These are phyloP conservation scores for Melocanna baccifera DNA, from an alignment of 176 grass and related monocot species.

Conservation along the genomic window DNA sequence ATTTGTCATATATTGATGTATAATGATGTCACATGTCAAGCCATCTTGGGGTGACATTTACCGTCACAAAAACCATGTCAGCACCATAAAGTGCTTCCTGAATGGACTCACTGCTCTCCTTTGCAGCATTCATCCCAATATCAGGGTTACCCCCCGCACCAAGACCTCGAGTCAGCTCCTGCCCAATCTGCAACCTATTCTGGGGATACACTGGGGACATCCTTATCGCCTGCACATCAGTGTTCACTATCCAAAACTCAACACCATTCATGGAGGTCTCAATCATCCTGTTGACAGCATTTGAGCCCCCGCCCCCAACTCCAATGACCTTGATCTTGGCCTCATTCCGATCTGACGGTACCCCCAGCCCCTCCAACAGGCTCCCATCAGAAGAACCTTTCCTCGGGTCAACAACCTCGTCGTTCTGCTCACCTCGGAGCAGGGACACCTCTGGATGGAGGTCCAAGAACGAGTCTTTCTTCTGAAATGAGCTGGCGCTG, in stretches of 20 bases:
- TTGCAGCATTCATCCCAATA: slow-evolving; percentile 83
- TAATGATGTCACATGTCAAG: slow-evolving; percentile 12
- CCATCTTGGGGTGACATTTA: slow-evolving; percentile 23
- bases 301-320: slow-evolving; percentile 77
- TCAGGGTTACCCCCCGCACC: slow-evolving; percentile 85
- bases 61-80: slow-evolving; percentile 94
- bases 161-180: slow-evolving; percentile 72
- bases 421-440: slow-evolving; percentile 50
- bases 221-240: slow-evolving; percentile 79
- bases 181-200: slow-evolving; percentile 78
- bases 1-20: background rate
- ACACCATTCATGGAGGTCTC: slow-evolving; percentile 79
- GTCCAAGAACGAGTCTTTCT: slow-evolving; percentile 70
- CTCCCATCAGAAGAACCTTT: slow-evolving; percentile 14
- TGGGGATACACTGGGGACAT: slow-evolving; percentile 70
- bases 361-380: slow-evolving; percentile 38
- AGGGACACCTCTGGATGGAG: slow-evolving; percentile 80
- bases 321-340: slow-evolving; percentile 90
- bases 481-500: slow-evolving; percentile 39
- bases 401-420: slow-evolving; percentile 20
- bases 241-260: slow-evolving; percentile 92
- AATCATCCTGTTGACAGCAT: slow-evolving; percentile 89
- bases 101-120: slow-evolving; percentile 74
- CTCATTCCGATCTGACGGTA: slow-evolving; percentile 15
- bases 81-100: slow-evolving; percentile 60